Percentiles rank a stretch among this genome's conserved stretches.
Evolutionary conservation across 768 basidiomycete species (phyloP).

Genomic region (Podaxis sp.): DNA sequence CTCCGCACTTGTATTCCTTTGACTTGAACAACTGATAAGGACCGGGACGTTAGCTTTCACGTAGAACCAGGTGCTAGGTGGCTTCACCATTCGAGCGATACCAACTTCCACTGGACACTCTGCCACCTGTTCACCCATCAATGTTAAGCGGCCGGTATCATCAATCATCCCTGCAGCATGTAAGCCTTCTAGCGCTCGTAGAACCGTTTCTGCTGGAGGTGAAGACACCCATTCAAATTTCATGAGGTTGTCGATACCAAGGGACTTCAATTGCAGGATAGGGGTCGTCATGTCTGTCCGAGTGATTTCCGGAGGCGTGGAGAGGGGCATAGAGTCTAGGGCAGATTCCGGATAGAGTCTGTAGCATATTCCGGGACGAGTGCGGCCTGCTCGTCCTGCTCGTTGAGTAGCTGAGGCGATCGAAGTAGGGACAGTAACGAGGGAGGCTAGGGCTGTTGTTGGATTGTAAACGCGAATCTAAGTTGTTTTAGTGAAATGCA

Average conservation of each 20-base stretch:
- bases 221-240: conserved; percentile 93
- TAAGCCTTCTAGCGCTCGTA: conserved; percentile 83
- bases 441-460: conserved; percentile 75
- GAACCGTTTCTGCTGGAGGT: conserved; percentile 81
- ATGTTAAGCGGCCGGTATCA: conserved; percentile 71
- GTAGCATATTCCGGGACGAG: conserved; percentile 88
- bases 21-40: conserved; percentile 73
- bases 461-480: conserved; percentile 92
- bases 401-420: conserved; percentile 89
- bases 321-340: conserved; percentile 55
- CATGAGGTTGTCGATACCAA: conserved; percentile 94
- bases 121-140: conserved; percentile 80
- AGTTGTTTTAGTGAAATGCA: not conserved
- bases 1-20: conserved; percentile 82
- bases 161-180: conserved; percentile 80
- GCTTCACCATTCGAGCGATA: conserved; percentile 86
- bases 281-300: conserved; percentile 89
- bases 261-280: conserved; percentile 88
- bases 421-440: conserved; percentile 81
- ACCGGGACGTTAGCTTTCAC: not conserved
- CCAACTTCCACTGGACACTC: conserved; percentile 93
- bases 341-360: conserved; percentile 74
- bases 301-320: conserved; percentile 86
- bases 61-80: not conserved
- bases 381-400: conserved; percentile 92